Evolutionary conservation across 2,329 filamentous ascomycete genomes (phyloP).

Genomic region (Aaosphaeria pasadenensis): DNA sequence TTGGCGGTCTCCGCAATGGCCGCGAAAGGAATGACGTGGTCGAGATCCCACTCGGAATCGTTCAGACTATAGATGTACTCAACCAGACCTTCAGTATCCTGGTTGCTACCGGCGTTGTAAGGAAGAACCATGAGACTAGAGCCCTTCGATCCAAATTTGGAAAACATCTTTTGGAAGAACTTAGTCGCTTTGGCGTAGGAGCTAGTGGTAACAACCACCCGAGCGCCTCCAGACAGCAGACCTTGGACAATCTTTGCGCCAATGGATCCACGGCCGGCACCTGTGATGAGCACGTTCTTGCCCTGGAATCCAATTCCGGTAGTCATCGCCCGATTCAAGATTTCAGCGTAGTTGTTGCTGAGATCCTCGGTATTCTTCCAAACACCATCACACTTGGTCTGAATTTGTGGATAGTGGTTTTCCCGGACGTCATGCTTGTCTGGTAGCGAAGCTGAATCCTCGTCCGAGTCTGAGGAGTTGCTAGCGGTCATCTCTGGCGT

Average conservation of each 20-base stretch:
- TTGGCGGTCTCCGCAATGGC: conserved; percentile 38
- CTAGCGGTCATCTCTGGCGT: conserved; percentile 8
- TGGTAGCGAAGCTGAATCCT: conserved; percentile 3
- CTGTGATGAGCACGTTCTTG: conserved; percentile 36
- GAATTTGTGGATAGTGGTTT: conserved; percentile 6
- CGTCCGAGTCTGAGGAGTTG: conserved; percentile 4
- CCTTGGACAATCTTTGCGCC: conserved; percentile 30
- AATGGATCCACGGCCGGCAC: conserved; percentile 38
- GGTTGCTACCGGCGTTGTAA: conserved; percentile 41
- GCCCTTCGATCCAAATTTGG: conserved; percentile 26
- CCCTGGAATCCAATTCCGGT: conserved; percentile 15
- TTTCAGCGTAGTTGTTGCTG: conserved; percentile 3
- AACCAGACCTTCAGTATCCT: conserved; percentile 38
- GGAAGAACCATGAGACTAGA: conserved; percentile 37
- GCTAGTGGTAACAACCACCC: conserved; percentile 41
- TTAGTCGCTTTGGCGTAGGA: conserved; percentile 21
- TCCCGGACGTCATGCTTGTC: conserved; percentile 1
- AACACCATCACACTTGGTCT: conserved; percentile 5
- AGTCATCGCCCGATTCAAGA: conserved; percentile 4
- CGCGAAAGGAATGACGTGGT: conserved; percentile 43
- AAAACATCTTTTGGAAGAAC: conserved; percentile 36
- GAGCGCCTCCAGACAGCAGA: conserved; percentile 32
- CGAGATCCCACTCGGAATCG: conserved; percentile 34
- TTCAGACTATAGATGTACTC: conserved; percentile 36
- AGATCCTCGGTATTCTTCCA: conserved; percentile 6